A percentile compares a stretch with the other conserved stretches of the same genome.
phyloP scores from a whole-genome alignment of 164 flowering plant species.

The Taxillus chinensis region DNA sequence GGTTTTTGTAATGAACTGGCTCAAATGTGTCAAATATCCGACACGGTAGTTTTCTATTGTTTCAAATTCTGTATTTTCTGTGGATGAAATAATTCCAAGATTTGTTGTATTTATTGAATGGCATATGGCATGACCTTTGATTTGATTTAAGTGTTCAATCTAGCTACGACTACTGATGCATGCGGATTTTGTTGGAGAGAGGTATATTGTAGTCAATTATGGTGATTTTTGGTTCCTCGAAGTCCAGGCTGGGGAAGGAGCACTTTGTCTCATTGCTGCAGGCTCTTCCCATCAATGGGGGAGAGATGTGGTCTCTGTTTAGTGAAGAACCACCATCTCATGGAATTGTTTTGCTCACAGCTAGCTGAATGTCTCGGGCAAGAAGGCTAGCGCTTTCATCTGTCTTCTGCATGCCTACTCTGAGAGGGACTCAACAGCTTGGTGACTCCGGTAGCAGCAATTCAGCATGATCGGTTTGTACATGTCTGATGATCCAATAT shows the following conservation, averaged over 20 bases:
- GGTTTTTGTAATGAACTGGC: constrained; percentile 69
- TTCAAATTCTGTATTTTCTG: background rate
- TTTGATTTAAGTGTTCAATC: background rate
- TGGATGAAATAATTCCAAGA: too few relatives aligned
- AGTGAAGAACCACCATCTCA: background rate
- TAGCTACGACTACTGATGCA: background rate
- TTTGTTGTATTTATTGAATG: background rate
- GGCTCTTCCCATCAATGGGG: background rate
- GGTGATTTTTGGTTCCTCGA: background rate
- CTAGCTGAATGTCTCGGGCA: background rate
- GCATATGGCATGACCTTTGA: background rate
- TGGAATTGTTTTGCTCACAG: background rate
- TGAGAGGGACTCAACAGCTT: background rate
- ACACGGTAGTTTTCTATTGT: constrained; percentile 40
- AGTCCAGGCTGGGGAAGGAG: background rate
- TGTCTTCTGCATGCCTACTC: background rate
- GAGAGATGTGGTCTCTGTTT: background rate
- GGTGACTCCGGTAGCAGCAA: background rate
- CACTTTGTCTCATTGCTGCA: background rate
- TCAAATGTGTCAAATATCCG: constrained; percentile 83
- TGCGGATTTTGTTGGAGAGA: background rate
- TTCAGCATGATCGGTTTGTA: background rate
- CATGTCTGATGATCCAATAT: background rate
- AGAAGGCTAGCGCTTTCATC: background rate
- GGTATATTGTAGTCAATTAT: background rate